phyloP scores from a whole-genome alignment of 345 rosid species.

The Citrus australasica region DNA sequence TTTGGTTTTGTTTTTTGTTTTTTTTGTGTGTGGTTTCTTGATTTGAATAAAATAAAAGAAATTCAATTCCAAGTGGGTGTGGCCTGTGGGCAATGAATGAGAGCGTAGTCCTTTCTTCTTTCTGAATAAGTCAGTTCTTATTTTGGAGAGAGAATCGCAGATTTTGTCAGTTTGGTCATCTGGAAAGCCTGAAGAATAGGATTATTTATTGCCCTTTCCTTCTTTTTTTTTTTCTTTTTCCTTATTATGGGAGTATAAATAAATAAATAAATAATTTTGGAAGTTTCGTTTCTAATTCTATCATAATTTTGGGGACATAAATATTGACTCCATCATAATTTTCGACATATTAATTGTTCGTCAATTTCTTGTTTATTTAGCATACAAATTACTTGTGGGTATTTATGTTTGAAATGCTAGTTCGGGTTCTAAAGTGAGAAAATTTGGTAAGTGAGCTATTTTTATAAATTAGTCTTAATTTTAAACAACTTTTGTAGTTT shows the following conservation, averaged over 20 bases:
- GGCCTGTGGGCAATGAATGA: not conserved
- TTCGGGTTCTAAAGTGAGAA: too few relatives aligned
- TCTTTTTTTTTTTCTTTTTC: not conserved
- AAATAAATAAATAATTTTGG: not conserved
- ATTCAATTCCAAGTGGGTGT: slow-evolving; percentile 33
- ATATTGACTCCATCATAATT: not conserved
- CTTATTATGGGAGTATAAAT: slow-evolving; percentile 1
- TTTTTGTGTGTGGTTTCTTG: not conserved
- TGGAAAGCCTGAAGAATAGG: slow-evolving; percentile 63
- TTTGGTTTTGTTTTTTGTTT: not conserved
- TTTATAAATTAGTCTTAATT: not conserved
- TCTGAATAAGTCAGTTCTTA: slow-evolving; percentile 46
- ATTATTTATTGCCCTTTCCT: not conserved
- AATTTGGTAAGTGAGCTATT: too few relatives aligned
- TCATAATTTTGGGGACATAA: not conserved
- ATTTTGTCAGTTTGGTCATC: slow-evolving; percentile 51
- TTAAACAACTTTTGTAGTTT: not conserved
- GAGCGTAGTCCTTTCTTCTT: slow-evolving; percentile 6
- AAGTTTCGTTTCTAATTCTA: not conserved
- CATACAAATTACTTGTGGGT: not conserved
- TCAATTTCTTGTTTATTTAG: not conserved
- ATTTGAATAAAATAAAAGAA: slow-evolving; percentile 9
- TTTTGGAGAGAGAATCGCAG: slow-evolving; percentile 3
- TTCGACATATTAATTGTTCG: too few relatives aligned
- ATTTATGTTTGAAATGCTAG: not conserved